phyloP scores from a whole-genome alignment of 2,329 filamentous ascomycete species.

The Penicillium sp. region DNA sequence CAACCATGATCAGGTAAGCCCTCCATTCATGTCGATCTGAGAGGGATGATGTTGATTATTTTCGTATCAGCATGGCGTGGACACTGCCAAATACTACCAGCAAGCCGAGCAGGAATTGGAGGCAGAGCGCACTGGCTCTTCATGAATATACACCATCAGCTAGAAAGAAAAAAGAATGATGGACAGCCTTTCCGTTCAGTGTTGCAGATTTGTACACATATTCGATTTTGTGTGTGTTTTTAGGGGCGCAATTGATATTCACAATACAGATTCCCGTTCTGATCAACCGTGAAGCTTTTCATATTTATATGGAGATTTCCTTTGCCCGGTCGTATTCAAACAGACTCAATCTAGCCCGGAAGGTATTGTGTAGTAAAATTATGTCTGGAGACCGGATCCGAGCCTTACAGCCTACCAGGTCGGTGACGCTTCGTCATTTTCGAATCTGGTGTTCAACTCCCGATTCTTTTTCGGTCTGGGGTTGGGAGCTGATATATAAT shows the following conservation, averaged over 20 bases:
- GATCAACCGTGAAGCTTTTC: background rate
- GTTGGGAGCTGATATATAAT: conserved; percentile 51
- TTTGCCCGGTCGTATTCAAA: background rate
- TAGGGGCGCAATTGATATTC: conserved; percentile 23
- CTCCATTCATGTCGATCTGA: background rate
- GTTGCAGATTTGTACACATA: conserved; percentile 26
- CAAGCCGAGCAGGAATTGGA: conserved; percentile 93
- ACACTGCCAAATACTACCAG: conserved; percentile 97
- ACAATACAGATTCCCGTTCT: conserved; percentile 19
- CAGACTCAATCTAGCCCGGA: background rate
- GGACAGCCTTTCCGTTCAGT: conserved; percentile 10
- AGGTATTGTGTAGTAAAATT: background rate
- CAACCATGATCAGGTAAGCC: conserved; percentile 73
- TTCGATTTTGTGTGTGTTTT: conserved; percentile 20
- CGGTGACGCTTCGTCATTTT: conserved; percentile 12
- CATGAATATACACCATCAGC: conserved; percentile 10
- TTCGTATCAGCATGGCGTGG: conserved; percentile 79
- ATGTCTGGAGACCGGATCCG: background rate
- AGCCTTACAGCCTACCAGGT: background rate
- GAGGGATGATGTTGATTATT: background rate
- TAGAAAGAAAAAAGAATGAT: conserved; percentile 12
- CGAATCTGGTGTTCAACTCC: conserved; percentile 60
- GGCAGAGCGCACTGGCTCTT: conserved; percentile 56
- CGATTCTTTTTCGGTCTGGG: conserved; percentile 63
- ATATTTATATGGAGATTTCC: background rate